Evolutionary conservation across 2,329 filamentous ascomycete genomes (phyloP).

Genomic region (Xylariales sp.): DNA sequence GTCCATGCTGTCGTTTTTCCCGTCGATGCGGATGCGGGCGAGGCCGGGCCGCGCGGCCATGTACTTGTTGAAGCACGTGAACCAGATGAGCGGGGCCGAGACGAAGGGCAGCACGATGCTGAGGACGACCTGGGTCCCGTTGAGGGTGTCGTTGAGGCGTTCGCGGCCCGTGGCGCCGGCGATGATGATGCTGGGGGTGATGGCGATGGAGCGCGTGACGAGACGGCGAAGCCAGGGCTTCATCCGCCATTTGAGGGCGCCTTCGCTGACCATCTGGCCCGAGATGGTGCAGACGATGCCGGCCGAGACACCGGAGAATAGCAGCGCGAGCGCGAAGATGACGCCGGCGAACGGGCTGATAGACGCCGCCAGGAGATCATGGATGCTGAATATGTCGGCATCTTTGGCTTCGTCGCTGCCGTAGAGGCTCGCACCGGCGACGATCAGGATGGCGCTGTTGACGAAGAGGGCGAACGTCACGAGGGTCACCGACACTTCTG

Average conservation of each 20-base stretch:
- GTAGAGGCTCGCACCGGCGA: conserved; percentile 82
- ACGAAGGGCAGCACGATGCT: conserved; percentile 85
- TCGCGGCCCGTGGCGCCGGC: conserved; percentile 79
- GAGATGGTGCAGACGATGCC: conserved; percentile 91
- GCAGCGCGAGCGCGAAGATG: conserved; percentile 83
- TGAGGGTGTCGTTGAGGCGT: conserved; percentile 77
- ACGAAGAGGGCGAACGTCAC: conserved; percentile 88
- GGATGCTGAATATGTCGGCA: conserved; percentile 86
- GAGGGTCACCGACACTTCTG: conserved; percentile 76
- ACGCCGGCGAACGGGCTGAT: conserved; percentile 82
- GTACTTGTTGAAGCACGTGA: conserved; percentile 81
- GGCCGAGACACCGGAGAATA: conserved; percentile 83
- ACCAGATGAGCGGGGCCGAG: conserved; percentile 85
- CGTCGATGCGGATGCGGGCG: conserved; percentile 50
- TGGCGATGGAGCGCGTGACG: conserved; percentile 81
- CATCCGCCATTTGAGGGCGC: conserved; percentile 79
- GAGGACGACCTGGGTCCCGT: conserved; percentile 80
- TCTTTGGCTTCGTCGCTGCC: conserved; percentile 68
- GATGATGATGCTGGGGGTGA: conserved; percentile 85
- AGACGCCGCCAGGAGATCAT: conserved; percentile 74
- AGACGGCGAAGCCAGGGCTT: conserved; percentile 83
- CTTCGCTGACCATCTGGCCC: conserved; percentile 89
- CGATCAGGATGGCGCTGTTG: conserved; percentile 84
- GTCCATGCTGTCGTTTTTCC: conserved; percentile 39
- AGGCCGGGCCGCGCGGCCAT: conserved; percentile 75